These are phyloP conservation scores for Coemansia sp. DNA, from an alignment of 192 early-diverging fungal genomes.

Conservation along the genomic window DNA sequence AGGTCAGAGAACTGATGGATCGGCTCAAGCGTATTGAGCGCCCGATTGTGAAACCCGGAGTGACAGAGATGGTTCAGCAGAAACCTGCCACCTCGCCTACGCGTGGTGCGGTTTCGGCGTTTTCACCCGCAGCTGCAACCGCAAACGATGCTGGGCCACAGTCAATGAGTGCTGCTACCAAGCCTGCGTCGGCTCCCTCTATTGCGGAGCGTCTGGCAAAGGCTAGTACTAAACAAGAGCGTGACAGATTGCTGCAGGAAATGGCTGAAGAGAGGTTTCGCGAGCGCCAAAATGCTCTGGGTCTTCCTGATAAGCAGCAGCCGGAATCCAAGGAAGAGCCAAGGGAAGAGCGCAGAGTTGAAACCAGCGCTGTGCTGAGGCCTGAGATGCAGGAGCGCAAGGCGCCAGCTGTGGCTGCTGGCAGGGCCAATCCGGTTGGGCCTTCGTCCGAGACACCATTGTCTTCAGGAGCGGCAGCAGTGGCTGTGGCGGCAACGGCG, in stretches of 20 bases:
- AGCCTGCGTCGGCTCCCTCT: slow-evolving; percentile 3
- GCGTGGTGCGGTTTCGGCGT: slow-evolving; percentile 10
- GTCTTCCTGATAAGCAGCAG: slow-evolving; percentile 23
- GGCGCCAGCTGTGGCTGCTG: not conserved
- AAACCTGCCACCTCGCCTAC: not conserved
- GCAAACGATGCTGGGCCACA: not conserved
- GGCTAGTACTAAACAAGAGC: slow-evolving; percentile 38
- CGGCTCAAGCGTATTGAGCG: slow-evolving; percentile 32
- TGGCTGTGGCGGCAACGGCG: not conserved
- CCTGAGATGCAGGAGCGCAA: slow-evolving; percentile 27
- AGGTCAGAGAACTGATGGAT: slow-evolving; percentile 32
- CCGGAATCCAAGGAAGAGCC: not conserved
- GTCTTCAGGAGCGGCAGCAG: not conserved
- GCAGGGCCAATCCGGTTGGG: not conserved
- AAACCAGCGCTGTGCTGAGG: not conserved
- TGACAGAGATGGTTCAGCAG: not conserved
- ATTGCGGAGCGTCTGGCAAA: slow-evolving; percentile 39
- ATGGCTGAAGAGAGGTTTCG: slow-evolving; percentile 51
- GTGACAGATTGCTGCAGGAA: slow-evolving; percentile 43
- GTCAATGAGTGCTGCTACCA: not conserved
- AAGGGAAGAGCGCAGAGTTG: not conserved
- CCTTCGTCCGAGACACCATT: not conserved
- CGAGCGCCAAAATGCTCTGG: slow-evolving; percentile 44
- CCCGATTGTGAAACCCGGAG: not conserved
- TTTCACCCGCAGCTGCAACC: slow-evolving; percentile 8